phyloP scores from a whole-genome alignment of 2,329 filamentous ascomycete species.

The Colletotrichum viniferum region DNA sequence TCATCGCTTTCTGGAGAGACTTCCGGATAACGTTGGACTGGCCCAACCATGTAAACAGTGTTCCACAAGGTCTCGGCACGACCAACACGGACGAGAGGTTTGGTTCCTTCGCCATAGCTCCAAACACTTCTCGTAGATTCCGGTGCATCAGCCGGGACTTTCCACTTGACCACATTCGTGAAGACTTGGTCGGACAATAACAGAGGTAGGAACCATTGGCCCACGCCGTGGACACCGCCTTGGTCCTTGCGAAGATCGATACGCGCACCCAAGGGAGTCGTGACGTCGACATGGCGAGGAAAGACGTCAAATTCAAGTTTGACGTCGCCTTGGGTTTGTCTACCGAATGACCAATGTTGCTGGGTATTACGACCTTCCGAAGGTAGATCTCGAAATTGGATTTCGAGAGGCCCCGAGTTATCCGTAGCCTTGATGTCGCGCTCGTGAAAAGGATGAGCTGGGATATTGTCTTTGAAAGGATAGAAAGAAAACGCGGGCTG shows the following conservation, averaged over 20 bases:
- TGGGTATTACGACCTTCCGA: constrained; percentile 5
- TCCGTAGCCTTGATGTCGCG: constrained; percentile 11
- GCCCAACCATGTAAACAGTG: constrained; percentile 23
- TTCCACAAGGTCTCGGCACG: not conserved
- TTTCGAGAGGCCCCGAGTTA: not conserved
- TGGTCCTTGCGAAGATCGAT: constrained; percentile 17
- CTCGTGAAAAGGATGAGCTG: not conserved
- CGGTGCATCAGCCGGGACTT: constrained; percentile 10
- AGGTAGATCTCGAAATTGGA: constrained; percentile 12
- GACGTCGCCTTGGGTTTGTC: constrained; percentile 17
- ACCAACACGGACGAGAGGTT: constrained; percentile 7
- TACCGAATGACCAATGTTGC: constrained; percentile 18
- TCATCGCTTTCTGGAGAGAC: not conserved
- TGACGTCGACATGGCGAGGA: constrained; percentile 12
- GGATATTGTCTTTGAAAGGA: not conserved
- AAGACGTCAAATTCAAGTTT: constrained; percentile 16
- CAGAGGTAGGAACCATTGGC: constrained; percentile 19
- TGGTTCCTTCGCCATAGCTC: constrained; percentile 20
- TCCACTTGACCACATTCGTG: constrained; percentile 14
- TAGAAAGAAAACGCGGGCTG: not conserved
- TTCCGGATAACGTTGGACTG: constrained; percentile 5
- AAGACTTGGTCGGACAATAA: constrained; percentile 7
- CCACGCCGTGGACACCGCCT: constrained; percentile 10
- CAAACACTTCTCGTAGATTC: constrained; percentile 20
- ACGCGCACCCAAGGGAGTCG: constrained; percentile 14